Conservation (phyloP, 441 rosid species). For the Bocquillonia castaneifolia region DNA sequence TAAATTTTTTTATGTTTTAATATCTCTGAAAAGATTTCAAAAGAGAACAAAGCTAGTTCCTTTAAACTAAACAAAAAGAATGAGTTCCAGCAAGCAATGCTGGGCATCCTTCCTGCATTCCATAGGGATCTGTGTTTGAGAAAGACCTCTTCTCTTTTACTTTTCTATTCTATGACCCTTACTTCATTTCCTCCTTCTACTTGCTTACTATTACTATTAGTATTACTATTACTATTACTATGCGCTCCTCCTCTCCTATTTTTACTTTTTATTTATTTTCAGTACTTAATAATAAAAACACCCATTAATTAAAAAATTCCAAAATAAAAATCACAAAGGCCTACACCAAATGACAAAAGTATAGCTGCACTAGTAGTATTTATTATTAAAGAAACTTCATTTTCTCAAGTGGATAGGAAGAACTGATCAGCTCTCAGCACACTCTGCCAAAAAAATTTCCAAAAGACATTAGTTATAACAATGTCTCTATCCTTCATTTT, state of each 20-base stretch:
- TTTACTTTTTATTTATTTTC: constrained; percentile 4
- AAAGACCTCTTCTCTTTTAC: constrained; percentile 59
- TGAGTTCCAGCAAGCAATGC: constrained; percentile 63
- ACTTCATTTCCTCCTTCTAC: too few species aligned
- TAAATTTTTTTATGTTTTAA: too few species aligned
- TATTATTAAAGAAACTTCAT: constrained; percentile 7
- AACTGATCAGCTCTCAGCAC: constrained; percentile 1
- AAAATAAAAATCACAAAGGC: not conserved
- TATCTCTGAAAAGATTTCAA: constrained; percentile 32
- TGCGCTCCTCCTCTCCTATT: constrained; percentile 29
- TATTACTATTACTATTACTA: too few species aligned
- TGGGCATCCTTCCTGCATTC: constrained; percentile 51
- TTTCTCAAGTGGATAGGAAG: constrained; percentile 15
- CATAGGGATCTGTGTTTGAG: constrained; percentile 95
- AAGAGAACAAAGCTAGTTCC: constrained; percentile 45
- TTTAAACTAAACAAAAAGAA: constrained; percentile 68
- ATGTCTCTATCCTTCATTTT: not conserved
- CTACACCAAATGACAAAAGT: constrained; percentile 10
- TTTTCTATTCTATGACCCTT: too few species aligned
- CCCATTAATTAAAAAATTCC: not conserved
- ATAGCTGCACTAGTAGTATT: not conserved
- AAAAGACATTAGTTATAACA: constrained; percentile 12
- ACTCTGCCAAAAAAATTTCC: constrained; percentile 5
- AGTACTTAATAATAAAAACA: not conserved
- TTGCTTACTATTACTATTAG: constrained; percentile 24